Evolutionary conservation across 2,329 filamentous ascomycete species (phyloP).

Genomic region (Exophiala alcalophila): DNA sequence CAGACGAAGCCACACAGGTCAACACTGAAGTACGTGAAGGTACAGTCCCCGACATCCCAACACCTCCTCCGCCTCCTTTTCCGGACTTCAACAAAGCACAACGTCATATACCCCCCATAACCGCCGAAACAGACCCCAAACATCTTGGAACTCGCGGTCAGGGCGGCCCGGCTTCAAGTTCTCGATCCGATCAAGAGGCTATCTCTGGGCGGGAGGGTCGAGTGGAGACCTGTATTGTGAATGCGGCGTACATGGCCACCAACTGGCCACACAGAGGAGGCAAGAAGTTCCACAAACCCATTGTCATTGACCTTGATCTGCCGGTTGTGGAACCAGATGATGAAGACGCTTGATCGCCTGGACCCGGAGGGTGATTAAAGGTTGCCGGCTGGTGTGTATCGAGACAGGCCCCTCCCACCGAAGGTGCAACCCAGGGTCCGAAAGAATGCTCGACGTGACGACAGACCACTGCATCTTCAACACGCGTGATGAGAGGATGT

Average conservation of each 20-base stretch:
- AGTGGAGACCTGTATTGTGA: constrained; percentile 73
- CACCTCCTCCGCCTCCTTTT: constrained; percentile 11
- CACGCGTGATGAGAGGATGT: too few relatives aligned
- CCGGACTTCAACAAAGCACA: constrained; percentile 20
- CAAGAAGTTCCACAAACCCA: constrained; percentile 70
- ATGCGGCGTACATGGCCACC: constrained; percentile 70
- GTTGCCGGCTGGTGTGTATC: too few relatives aligned
- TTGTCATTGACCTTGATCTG: constrained; percentile 78
- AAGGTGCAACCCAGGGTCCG: too few relatives aligned
- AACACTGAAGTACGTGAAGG: too few relatives aligned
- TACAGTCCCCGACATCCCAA: constrained; percentile 28
- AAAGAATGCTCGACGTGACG: too few relatives aligned
- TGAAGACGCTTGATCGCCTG: not conserved
- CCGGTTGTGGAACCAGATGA: constrained; percentile 48
- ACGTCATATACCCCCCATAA: constrained; percentile 7
- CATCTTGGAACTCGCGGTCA: constrained; percentile 9
- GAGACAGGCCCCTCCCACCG: too few relatives aligned
- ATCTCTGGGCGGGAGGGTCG: constrained; percentile 38
- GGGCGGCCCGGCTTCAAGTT: constrained; percentile 20
- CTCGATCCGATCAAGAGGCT: constrained; percentile 24
- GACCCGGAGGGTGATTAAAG: too few relatives aligned
- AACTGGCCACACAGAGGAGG: constrained; percentile 61
- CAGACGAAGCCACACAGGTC: constrained; percentile 1
- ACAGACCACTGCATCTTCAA: too few relatives aligned
- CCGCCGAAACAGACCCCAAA: not conserved